Evolutionary conservation across 1,284 basidiomycete genomes (phyloP).

Genomic region (Apiotrichum montevideense): DNA sequence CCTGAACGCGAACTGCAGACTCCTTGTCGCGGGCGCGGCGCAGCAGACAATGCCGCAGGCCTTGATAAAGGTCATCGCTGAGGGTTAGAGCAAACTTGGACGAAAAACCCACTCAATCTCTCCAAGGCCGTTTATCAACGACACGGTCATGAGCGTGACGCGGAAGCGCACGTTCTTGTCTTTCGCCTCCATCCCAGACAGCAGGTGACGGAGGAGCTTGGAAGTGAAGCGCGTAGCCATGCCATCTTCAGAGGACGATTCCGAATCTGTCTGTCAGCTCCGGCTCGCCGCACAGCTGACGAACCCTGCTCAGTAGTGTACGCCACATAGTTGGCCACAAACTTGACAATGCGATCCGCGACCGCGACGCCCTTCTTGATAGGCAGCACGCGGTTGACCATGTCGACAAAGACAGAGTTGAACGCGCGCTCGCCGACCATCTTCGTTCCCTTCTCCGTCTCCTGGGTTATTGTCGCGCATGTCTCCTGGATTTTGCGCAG

Average conservation of each 20-base stretch:
- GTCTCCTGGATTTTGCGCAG: constrained; percentile 75
- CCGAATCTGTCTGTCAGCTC: constrained; percentile 20
- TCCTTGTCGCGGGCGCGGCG: constrained; percentile 83
- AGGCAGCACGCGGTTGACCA: constrained; percentile 64
- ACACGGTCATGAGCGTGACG: constrained; percentile 68
- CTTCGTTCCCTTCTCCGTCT: constrained; percentile 53
- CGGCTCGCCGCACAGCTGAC: constrained; percentile 22
- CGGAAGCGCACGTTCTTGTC: constrained; percentile 83
- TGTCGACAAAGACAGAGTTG: constrained; percentile 64
- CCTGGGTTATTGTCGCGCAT: constrained; percentile 57
- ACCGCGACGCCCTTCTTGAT: constrained; percentile 77
- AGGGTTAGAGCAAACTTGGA: not conserved
- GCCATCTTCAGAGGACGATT: constrained; percentile 59
- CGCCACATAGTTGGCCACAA: constrained; percentile 73
- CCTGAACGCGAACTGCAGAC: constrained; percentile 70
- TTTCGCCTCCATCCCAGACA: constrained; percentile 80
- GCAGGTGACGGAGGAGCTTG: constrained; percentile 67
- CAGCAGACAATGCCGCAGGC: constrained; percentile 64
- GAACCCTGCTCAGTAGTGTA: constrained; percentile 72
- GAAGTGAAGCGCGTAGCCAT: constrained; percentile 66
- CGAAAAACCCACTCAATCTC: constrained; percentile 67
- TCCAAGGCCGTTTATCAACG: constrained; percentile 71
- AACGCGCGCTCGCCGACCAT: constrained; percentile 76
- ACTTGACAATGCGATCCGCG: constrained; percentile 78
- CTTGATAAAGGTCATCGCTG: constrained; percentile 74